These are phyloP conservation scores for Crithidia bombi DNA, from an alignment of 208 protist genomes.

Conservation along the genomic window DNA sequence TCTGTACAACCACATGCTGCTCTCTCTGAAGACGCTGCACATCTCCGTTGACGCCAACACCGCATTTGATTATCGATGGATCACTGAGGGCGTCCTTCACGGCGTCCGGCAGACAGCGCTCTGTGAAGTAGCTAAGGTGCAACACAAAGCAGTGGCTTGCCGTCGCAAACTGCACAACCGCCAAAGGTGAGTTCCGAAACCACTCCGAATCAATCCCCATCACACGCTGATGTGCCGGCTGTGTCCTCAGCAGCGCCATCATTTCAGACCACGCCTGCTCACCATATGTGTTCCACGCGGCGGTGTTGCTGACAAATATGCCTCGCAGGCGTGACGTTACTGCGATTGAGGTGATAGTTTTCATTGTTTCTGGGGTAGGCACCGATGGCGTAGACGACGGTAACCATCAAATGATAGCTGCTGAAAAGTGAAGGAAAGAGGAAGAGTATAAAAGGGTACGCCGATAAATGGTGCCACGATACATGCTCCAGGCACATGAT, in stretches of 20 bases:
- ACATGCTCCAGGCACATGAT: too few species aligned
- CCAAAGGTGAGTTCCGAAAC: slow-evolving; percentile 50
- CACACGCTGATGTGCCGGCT: slow-evolving; percentile 32
- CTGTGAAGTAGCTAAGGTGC: slow-evolving; percentile 53
- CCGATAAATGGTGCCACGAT: neutral
- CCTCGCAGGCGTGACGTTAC: slow-evolving; percentile 16
- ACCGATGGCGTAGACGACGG: too few species aligned
- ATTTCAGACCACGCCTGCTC: slow-evolving; percentile 47
- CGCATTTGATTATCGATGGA: slow-evolving; percentile 52
- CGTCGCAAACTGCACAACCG: slow-evolving; percentile 58
- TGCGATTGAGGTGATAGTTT: slow-evolving; percentile 26
- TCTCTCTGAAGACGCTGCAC: slow-evolving; percentile 41
- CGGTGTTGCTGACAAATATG: slow-evolving; percentile 37
- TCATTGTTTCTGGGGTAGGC: slow-evolving; percentile 12
- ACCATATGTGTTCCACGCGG: slow-evolving; percentile 37
- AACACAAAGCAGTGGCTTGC: slow-evolving; percentile 68
- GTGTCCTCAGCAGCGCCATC: slow-evolving; percentile 28
- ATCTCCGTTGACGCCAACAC: slow-evolving; percentile 50
- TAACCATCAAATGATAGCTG: too few species aligned
- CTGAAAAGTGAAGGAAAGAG: neutral
- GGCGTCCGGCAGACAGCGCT: slow-evolving; percentile 31
- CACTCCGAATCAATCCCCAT: slow-evolving; percentile 67
- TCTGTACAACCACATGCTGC: slow-evolving; percentile 31
- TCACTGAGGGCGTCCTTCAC: slow-evolving; percentile 37
- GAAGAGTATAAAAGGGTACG: neutral